phyloP scores from a whole-genome alignment of 768 basidiomycete genomes.

The Guyanaporus albipodus region DNA sequence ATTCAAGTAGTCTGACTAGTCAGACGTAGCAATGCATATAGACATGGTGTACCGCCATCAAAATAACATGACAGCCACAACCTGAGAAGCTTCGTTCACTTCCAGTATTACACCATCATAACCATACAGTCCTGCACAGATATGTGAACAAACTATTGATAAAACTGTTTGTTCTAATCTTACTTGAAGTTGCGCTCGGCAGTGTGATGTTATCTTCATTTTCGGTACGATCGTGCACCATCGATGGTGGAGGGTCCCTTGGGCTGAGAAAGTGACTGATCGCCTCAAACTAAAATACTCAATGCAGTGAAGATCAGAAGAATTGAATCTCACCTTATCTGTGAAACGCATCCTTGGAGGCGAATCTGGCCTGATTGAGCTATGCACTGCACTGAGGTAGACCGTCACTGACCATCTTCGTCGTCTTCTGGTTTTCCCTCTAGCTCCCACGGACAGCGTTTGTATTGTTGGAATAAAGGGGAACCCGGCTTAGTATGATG shows the following conservation, averaged over 20 bases:
- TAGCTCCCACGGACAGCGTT: constrained; percentile 89
- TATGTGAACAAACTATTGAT: neutral
- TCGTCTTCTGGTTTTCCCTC: constrained; percentile 78
- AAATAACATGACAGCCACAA: constrained; percentile 69
- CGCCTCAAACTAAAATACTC: constrained; percentile 60
- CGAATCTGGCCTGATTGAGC: constrained; percentile 45
- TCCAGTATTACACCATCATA: constrained; percentile 82
- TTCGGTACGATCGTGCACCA: constrained; percentile 76
- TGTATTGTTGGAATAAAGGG: constrained; percentile 85
- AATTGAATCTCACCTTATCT: constrained; percentile 47
- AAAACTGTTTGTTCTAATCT: constrained; percentile 30
- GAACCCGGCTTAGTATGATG: constrained; percentile 64
- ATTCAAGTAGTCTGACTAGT: neutral
- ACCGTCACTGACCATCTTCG: constrained; percentile 59
- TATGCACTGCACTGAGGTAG: neutral
- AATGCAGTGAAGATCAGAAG: neutral
- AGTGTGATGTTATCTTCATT: constrained; percentile 69
- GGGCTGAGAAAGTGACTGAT: constrained; percentile 76
- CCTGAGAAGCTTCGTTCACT: constrained; percentile 72
- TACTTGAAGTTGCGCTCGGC: constrained; percentile 65
- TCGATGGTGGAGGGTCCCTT: constrained; percentile 69
- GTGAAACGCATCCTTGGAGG: constrained; percentile 71
- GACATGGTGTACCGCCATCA: constrained; percentile 29
- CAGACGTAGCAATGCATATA: neutral
- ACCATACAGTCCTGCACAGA: constrained; percentile 46